Evolutionary conservation across 345 rosid species (phyloP).

Genomic region (Rhizophora apiculata): DNA sequence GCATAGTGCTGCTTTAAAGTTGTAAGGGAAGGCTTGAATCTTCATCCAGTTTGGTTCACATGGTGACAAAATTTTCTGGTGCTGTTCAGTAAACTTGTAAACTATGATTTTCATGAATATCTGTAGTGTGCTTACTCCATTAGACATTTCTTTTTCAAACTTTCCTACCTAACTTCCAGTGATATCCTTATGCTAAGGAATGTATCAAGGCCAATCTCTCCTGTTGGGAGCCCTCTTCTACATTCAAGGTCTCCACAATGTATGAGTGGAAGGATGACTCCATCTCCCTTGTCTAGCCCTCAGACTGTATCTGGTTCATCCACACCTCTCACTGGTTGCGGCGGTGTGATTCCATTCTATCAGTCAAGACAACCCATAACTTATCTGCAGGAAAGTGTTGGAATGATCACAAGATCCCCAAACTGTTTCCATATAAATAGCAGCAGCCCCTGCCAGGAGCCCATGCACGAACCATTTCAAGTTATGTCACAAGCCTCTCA

Average conservation of each 20-base stretch:
- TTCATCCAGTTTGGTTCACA: too few species aligned
- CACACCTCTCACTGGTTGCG: conserved; percentile 30
- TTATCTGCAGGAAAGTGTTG: conserved; percentile 52
- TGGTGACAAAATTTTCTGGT: too few species aligned
- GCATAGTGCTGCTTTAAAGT: too few species aligned
- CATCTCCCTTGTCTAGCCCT: conserved; percentile 30
- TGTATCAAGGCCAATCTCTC: conserved; percentile 24
- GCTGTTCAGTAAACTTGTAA: too few species aligned
- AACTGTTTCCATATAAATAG: conserved; percentile 39
- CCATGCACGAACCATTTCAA: conserved; percentile 45
- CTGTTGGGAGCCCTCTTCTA: conserved; percentile 27
- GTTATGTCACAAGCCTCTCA: conserved; percentile 50
- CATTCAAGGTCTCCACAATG: conserved; percentile 29
- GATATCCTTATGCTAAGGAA: conserved; percentile 19
- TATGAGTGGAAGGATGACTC: conserved; percentile 23
- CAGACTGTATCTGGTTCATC: conserved; percentile 29
- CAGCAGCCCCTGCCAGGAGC: conserved; percentile 43
- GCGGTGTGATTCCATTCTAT: conserved; percentile 47
- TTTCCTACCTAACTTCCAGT: conserved; percentile 9
- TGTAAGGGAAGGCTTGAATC: too few species aligned
- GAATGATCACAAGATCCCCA: conserved; percentile 37
- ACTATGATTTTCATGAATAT: background rate
- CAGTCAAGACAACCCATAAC: conserved; percentile 43
- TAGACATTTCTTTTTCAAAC: background rate
- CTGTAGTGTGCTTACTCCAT: background rate